These are phyloP conservation scores for Ceratocystis eucalypticola DNA, from an alignment of 2,329 filamentous ascomycete genomes.

Conservation along the genomic window DNA sequence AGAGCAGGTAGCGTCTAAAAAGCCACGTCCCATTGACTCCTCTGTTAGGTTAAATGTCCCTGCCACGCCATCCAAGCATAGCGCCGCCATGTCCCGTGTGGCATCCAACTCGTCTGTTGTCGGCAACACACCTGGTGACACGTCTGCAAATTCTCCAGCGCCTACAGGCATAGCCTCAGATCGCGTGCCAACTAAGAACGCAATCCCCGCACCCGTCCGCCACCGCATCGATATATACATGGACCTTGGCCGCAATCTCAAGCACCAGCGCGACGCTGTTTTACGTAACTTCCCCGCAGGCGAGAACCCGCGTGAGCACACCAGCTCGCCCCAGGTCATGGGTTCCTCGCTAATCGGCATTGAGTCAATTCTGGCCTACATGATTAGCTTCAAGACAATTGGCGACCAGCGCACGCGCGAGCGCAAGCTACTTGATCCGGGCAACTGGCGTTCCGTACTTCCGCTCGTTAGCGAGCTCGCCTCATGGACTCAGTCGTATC, in stretches of 20 bases:
- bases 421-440: constrained; percentile 31
- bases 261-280: constrained; percentile 41
- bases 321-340: constrained; percentile 25
- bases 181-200: constrained; percentile 1
- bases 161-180: neutral
- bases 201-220: neutral
- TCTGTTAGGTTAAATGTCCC: constrained; percentile 16
- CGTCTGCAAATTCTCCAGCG: constrained; percentile 11
- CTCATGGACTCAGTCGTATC: constrained; percentile 26
- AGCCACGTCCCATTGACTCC: constrained; percentile 12
- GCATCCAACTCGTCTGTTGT: constrained; percentile 15
- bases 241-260: constrained; percentile 36
- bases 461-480: constrained; percentile 33
- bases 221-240: constrained; percentile 25
- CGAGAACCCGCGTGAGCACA: constrained; percentile 17
- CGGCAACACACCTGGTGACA: constrained; percentile 7
- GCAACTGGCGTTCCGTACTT: constrained; percentile 33
- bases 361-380: constrained; percentile 40
- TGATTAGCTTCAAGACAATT: constrained; percentile 39
- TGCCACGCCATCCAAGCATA: constrained; percentile 13
- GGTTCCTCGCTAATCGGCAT: constrained; percentile 33
- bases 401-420: constrained; percentile 34
- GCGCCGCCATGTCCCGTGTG: constrained; percentile 12
- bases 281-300: constrained; percentile 22
- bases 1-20: constrained; percentile 18